A percentile compares a stretch with the other conserved stretches of the same genome.
These are phyloP conservation scores for Umbelopsis vinacea DNA, from an alignment of 192 early-diverging fungal species.

Conservation along the genomic window DNA sequence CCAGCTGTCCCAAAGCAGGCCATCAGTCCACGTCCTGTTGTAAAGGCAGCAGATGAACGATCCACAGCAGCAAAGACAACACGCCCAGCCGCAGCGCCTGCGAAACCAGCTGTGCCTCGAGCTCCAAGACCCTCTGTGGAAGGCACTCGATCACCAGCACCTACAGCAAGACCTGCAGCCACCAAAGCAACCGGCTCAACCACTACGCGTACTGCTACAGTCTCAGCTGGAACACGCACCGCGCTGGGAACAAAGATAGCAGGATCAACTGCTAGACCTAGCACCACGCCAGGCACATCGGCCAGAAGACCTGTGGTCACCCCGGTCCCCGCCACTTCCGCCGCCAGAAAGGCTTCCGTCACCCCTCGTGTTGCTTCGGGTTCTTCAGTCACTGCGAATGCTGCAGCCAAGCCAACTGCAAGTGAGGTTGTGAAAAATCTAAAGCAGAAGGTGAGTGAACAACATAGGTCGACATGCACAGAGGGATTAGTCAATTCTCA, in stretches of 20 bases:
- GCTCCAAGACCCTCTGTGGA: background rate
- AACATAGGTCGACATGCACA: too few relatives aligned
- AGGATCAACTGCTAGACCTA: background rate
- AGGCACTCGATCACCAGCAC: background rate
- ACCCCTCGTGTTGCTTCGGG: background rate
- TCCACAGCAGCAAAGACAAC: background rate
- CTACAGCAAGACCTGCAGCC: background rate
- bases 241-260: background rate
- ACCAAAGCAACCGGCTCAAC: constrained; percentile 1
- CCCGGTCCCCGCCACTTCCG: background rate
- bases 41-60: background rate
- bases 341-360: background rate
- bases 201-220: background rate
- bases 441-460: background rate
- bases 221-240: background rate
- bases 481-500: background rate
- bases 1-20: background rate
- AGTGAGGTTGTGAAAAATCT: constrained; percentile 10
- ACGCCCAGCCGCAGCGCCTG: background rate
- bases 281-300: background rate
- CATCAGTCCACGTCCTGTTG: background rate
- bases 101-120: background rate
- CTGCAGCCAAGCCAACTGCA: constrained; percentile 1
- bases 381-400: background rate
- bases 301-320: background rate